Conservation (phyloP, 768 basidiomycete genomes). For the Phanerochaete carnosa region DNA sequence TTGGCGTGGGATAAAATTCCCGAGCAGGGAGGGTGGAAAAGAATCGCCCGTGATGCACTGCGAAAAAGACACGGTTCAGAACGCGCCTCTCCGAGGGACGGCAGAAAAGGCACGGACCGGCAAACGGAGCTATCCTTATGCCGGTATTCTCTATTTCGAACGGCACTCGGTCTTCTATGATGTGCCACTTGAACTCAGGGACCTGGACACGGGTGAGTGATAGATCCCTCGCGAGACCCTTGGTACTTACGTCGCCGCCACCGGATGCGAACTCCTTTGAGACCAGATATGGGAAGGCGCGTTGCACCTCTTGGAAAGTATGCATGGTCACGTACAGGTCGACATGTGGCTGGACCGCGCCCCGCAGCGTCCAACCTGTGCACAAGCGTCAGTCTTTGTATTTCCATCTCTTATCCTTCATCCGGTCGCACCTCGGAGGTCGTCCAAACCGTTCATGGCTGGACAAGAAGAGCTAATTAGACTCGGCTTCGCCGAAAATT, state of each 20-base stretch:
- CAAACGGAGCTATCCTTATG: constrained; percentile 61
- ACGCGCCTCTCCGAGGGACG: background rate
- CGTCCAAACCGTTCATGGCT: constrained; percentile 91
- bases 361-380: constrained; percentile 69
- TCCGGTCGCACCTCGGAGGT: constrained; percentile 62
- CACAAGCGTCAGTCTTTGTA: constrained; percentile 3
- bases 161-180: constrained; percentile 64
- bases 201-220: constrained; percentile 41
- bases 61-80: constrained; percentile 15
- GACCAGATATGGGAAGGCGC: constrained; percentile 81
- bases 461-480: background rate
- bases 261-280: constrained; percentile 74
- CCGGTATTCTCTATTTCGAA: constrained; percentile 69
- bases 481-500: background rate
- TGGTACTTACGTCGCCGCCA: constrained; percentile 61
- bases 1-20: constrained; percentile 39
- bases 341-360: constrained; percentile 65
- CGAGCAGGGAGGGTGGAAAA: constrained; percentile 44
- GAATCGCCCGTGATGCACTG: constrained; percentile 74
- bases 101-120: constrained; percentile 39
- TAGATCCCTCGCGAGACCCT: background rate
- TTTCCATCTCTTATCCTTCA: background rate
- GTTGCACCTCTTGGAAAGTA: constrained; percentile 64
- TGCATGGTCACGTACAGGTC: constrained; percentile 68
- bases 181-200: constrained; percentile 80